Evolutionary conservation across 176 grass and related monocot genomes (phyloP), one percentile per base, ranked within the genome.

Genomic region (Elymus sibiricus): DNA sequence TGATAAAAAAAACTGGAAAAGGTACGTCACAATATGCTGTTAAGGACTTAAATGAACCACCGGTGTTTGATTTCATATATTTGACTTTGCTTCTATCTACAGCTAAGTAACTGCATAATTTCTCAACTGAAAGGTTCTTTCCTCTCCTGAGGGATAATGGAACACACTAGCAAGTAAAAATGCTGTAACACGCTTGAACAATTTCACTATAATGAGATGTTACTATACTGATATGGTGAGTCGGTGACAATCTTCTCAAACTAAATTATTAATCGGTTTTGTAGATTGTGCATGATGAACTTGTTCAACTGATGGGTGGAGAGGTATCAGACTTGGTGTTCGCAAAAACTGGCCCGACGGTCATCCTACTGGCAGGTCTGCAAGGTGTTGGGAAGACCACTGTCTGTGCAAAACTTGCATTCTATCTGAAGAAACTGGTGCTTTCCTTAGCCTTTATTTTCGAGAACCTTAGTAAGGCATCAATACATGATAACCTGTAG

Each of bases 381-480:
- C 96, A 98, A 86, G 96, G 96, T 86, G 96, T 98, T 82, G 96
- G 96, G 53, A 98, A 98, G 61, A 98, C 96, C 76, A 98, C 96
- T 9, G 90, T 98, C 82, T 98, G 93, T 67, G 88, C 93, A 66
- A 98, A 98, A 78, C 97, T 98, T 68, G 97, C 97, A 15, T 92
- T 94, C 76, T 98, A 98, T 87, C 80, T 98, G 26, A 92, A 98
- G 59, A 98, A 98, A 93, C 65, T 95, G 93, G 96, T 98, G 66
- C 68, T 72, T 71, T 83, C 81, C 81, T 59, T 2, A 49, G 35
- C 72, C 68, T 44, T 90, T 80, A 69, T 74, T 64, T 76, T 53
- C 2, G 2, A 39, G 2, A 34, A 73, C 44, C 13, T 86, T 83
- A 7, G 74, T 56, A 55, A 17, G 16, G 31, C 7, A 12, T 85